These are phyloP conservation scores for Jackrogersella minutella DNA, from an alignment of 495 filamentous ascomycete species.

Conservation along the genomic window DNA sequence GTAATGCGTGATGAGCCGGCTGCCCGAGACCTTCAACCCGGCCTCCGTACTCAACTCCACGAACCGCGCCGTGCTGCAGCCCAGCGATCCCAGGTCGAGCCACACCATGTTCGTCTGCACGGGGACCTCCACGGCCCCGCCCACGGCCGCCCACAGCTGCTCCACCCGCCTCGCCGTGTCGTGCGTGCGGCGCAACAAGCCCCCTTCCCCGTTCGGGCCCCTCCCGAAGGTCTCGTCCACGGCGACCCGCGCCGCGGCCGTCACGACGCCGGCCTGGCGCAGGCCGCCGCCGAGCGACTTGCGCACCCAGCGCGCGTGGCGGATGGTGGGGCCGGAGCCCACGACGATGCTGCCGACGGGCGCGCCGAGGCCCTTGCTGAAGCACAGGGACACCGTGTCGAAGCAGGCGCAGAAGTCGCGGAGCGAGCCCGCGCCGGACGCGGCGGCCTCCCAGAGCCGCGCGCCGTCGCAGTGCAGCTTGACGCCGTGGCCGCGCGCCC, in stretches of 20 bases:
- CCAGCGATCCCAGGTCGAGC: slow-evolving; percentile 70
- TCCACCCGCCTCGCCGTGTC: slow-evolving; percentile 68
- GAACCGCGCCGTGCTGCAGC: slow-evolving; percentile 54
- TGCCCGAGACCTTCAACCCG: slow-evolving; percentile 61
- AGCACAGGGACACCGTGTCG: slow-evolving; percentile 80
- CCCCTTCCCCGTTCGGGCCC: slow-evolving; percentile 67
- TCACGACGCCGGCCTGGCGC: slow-evolving; percentile 71
- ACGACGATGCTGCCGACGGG: slow-evolving; percentile 81
- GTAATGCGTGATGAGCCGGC: slow-evolving; percentile 70
- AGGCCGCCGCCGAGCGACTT: slow-evolving; percentile 82
- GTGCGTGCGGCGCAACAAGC: slow-evolving; percentile 67
- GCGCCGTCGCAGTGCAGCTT: slow-evolving; percentile 84
- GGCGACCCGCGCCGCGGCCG: slow-evolving; percentile 66
- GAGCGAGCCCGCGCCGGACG: slow-evolving; percentile 63
- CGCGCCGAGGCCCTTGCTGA: slow-evolving; percentile 83
- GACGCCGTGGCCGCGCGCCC: slow-evolving; percentile 70
- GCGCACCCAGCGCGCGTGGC: slow-evolving; percentile 74
- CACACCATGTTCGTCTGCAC: slow-evolving; percentile 92
- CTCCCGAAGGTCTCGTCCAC: slow-evolving; percentile 70
- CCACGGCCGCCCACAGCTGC: slow-evolving; percentile 65
- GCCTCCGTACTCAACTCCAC: slow-evolving; percentile 55
- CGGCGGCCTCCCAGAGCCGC: slow-evolving; percentile 75
- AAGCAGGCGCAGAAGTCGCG: slow-evolving; percentile 71
- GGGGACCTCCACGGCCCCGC: slow-evolving; percentile 61
- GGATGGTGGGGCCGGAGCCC: slow-evolving; percentile 66